phyloP scores from a whole-genome alignment of 2,329 filamentous ascomycete genomes.

The Dichotomopilus funicola region DNA sequence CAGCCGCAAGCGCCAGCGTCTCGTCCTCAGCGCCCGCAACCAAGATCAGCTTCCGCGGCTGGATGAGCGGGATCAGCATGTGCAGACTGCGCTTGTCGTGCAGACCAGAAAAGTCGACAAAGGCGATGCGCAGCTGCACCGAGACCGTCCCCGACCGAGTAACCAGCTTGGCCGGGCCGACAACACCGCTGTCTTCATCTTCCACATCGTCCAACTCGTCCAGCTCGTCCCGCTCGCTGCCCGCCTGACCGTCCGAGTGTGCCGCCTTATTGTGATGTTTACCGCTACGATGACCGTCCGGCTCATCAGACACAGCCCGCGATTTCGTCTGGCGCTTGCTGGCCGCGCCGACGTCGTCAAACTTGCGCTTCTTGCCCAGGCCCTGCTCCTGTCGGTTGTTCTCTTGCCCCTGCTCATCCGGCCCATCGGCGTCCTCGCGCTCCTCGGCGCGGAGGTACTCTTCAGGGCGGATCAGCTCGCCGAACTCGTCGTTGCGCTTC shows the following conservation, averaged over 20 bases:
- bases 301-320: constrained; percentile 39
- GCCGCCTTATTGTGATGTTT: constrained; percentile 22
- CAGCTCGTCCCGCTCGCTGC: constrained; percentile 52
- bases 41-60: constrained; percentile 91
- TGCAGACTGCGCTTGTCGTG: constrained; percentile 91
- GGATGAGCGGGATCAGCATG: constrained; percentile 90
- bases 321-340: constrained; percentile 55
- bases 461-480: constrained; percentile 86
- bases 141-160: constrained; percentile 57
- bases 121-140: constrained; percentile 71
- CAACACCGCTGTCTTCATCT: constrained; percentile 45
- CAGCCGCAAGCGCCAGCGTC: constrained; percentile 68
- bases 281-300: constrained; percentile 26
- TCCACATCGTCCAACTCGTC: constrained; percentile 51
- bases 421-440: constrained; percentile 65
- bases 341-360: constrained; percentile 61
- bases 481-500: constrained; percentile 81
- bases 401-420: constrained; percentile 42
- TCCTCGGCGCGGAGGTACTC: constrained; percentile 93
- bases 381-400: constrained; percentile 51
- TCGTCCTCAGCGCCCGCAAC: constrained; percentile 74
- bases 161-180: constrained; percentile 69
- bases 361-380: constrained; percentile 88
- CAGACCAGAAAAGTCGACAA: constrained; percentile 84
- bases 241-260: constrained; percentile 32